Percentiles rank a stretch among this genome's conserved stretches.
Conservation (phyloP, 1,284 basidiomycete species). For the Pseudozyma tsukubaensis region DNA sequence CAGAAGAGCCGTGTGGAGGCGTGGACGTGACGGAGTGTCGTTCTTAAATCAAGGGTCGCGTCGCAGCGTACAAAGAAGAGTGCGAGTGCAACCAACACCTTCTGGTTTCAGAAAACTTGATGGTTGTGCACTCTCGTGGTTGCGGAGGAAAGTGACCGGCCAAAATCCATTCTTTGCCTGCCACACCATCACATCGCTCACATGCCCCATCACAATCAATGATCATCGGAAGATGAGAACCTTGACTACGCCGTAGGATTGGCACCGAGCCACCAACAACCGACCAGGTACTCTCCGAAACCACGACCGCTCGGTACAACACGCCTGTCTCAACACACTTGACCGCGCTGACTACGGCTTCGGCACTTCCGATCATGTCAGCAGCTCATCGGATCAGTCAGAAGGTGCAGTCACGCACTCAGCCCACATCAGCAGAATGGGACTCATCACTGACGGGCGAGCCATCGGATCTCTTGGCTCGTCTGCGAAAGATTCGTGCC, state of each 20-base stretch:
- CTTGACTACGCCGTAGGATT: background rate
- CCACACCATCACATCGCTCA: background rate
- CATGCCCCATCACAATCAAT: background rate
- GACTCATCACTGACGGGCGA: slow-evolving; percentile 9
- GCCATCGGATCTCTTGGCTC: slow-evolving; percentile 24
- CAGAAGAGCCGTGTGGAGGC: slow-evolving; percentile 8
- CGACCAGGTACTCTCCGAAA: background rate
- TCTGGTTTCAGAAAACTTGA: background rate
- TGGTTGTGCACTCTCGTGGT: background rate
- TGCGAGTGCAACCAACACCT: slow-evolving; percentile 6
- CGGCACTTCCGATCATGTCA: slow-evolving; percentile 17
- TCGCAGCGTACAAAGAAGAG: slow-evolving; percentile 6
- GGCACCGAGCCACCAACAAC: background rate
- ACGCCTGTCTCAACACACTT: background rate
- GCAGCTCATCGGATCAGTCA: slow-evolving; percentile 34
- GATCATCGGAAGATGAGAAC: background rate
- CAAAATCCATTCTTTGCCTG: background rate
- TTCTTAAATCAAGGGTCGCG: slow-evolving; percentile 5
- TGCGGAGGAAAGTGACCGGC: background rate
- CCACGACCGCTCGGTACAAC: too few relatives aligned
- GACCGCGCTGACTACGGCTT: background rate
- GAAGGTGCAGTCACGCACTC: slow-evolving; percentile 14
- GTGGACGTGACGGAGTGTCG: slow-evolving; percentile 1
- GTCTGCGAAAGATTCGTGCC: slow-evolving; percentile 38
- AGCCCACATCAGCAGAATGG: background rate